Conservation (phyloP, 148 eudicot genomes). For the Rhododendron mucronatum region DNA sequence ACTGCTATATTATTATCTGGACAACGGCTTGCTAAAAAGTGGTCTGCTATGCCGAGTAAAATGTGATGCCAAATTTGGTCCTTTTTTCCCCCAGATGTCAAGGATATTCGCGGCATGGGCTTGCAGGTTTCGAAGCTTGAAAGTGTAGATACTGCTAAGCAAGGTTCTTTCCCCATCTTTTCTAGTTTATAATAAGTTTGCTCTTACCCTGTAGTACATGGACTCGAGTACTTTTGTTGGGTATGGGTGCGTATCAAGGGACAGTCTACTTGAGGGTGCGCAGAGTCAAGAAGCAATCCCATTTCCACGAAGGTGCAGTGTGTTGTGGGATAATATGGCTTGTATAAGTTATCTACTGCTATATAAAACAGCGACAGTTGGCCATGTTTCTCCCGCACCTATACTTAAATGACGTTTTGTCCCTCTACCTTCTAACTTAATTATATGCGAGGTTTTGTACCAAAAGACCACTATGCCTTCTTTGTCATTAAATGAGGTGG, state of each 20-base stretch:
- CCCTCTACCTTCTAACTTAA: background rate
- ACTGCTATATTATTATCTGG: background rate
- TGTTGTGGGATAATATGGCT: background rate
- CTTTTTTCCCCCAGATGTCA: constrained; percentile 47
- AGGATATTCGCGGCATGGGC: constrained; percentile 91
- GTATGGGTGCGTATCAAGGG: background rate
- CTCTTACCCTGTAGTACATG: background rate
- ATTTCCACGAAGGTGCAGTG: background rate
- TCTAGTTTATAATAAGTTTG: background rate
- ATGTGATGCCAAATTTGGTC: constrained; percentile 8
- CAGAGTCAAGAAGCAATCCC: background rate
- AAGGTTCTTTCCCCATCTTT: constrained; percentile 35
- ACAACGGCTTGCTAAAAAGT: background rate
- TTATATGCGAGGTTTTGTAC: background rate
- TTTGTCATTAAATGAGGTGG: background rate
- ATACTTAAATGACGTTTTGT: background rate
- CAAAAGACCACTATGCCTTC: background rate
- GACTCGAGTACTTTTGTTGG: too few species aligned
- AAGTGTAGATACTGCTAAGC: constrained; percentile 47
- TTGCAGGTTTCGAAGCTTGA: constrained; percentile 87
- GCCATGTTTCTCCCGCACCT: background rate
- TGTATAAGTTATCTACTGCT: background rate
- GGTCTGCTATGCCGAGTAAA: background rate
- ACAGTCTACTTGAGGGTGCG: background rate
- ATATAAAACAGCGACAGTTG: background rate